Conservation (phyloP, 2,329 filamentous ascomycete species). For the Fusarium sp. region DNA sequence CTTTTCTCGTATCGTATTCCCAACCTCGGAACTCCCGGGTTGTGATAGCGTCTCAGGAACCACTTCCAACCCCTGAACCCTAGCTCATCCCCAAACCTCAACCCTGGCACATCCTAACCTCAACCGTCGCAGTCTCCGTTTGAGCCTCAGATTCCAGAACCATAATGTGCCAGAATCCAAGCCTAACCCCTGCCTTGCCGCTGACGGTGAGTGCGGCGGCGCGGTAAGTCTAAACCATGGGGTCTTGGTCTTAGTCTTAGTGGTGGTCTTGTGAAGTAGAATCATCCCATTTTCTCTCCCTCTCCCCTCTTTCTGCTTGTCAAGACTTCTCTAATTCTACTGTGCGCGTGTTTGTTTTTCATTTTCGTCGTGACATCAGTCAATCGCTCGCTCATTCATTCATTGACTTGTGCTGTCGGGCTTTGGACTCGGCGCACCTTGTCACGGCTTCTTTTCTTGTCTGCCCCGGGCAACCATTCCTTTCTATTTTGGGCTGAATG, state of each 20-base stretch:
- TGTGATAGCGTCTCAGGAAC: conserved; percentile 33
- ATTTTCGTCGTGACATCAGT: conserved; percentile 23
- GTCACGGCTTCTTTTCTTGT: conserved; percentile 32
- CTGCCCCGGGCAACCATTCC: conserved; percentile 46
- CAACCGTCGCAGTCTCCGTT: conserved; percentile 45
- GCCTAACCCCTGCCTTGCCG: conserved; percentile 17
- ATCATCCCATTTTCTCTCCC: conserved; percentile 40
- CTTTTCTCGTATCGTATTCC: not conserved
- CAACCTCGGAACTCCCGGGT: conserved; percentile 8
- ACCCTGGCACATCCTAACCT: conserved; percentile 41
- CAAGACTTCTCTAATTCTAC: conserved; percentile 25
- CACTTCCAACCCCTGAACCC: conserved; percentile 28
- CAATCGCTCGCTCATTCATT: conserved; percentile 37
- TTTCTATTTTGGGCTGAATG: conserved; percentile 13
- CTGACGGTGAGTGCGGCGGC: conserved; percentile 28
- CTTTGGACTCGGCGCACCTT: conserved; percentile 33
- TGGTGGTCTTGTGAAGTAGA: conserved; percentile 11
- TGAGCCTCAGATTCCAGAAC: conserved; percentile 47
- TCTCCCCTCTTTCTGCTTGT: conserved; percentile 31
- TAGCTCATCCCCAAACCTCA: conserved; percentile 29
- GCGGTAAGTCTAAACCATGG: conserved; percentile 13
- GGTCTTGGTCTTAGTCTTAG: not conserved
- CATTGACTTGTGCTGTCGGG: conserved; percentile 32
- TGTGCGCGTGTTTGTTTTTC: conserved; percentile 31
- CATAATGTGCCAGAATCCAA: conserved; percentile 16